Evolutionary conservation across 23 red algal species (phyloP), one percentile per base, ranked within the genome.

Genomic region (Gracilariopsis chorda): DNA sequence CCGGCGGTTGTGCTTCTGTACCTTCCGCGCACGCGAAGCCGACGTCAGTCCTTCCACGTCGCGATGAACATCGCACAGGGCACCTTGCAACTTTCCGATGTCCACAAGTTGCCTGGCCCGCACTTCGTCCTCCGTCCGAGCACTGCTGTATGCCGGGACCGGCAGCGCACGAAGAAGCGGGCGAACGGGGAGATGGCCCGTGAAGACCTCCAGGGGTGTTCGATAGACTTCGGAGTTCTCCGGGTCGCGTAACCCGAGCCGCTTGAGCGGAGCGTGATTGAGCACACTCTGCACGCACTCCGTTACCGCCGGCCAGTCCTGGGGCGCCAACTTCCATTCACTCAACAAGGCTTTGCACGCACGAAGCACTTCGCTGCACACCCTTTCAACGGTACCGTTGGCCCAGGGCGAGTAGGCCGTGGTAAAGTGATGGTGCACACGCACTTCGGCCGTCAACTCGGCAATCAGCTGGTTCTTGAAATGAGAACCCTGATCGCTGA

Each of bases 351-450:
- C 64, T 73, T 36, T 7, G 39, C 63, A 74, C 23, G 62, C 49
- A 4, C 53, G 30, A 8, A 88, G 7, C 37, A 64, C 80, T 30
- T 84, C 80, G 5, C 59, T 20, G 13, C 80, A 84, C 16, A 88
- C 61, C 7, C 43, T 34, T 46, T 88, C n/a, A n/a, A n/a, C n/a
- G n/a, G n/a, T n/a, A n/a, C n/a, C n/a, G n/a, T n/a, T n/a, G n/a
- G n/a, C n/a, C 83, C 61, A 75, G 13, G 83, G 83, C 23, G 44
- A 88, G 32, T 88, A 73, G 4, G 83, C 62, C n/a, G 65, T 71
- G 12, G 60, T 52, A 36, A 74, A 88, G 45, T 88, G 83, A 73
- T 88, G 64, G 7, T n/a, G 19, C 7, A 52, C 40, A 16, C 33
- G 24, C 44, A 75, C 23, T 21, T 88, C 55, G 61, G 43, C 62